Evolutionary conservation across 257 asterid genomes (phyloP).

Genomic region (Henckelia pumila): DNA sequence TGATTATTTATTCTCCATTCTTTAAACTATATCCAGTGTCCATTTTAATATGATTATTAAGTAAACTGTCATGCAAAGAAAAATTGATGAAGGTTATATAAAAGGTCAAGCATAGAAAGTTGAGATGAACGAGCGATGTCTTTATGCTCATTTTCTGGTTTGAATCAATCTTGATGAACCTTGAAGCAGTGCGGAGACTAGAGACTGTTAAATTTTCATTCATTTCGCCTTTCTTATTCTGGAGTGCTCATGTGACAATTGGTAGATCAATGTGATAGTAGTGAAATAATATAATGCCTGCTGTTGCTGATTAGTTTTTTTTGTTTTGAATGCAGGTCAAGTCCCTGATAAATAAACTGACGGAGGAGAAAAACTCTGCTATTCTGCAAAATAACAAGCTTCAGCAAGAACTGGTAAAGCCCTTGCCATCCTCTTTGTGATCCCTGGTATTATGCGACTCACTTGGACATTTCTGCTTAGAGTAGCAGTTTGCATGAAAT

Average conservation of each 20-base stretch:
- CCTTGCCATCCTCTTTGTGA: slow-evolving; percentile 10
- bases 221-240: not conserved
- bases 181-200: not conserved
- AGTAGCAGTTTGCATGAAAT: not conserved
- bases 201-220: not conserved
- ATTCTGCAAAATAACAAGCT: not conserved
- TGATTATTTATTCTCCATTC: no score
- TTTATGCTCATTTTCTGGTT: not conserved
- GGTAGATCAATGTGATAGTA: not conserved
- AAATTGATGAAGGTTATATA: not conserved
- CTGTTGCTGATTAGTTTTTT: not conserved
- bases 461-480: slow-evolving; percentile 1
- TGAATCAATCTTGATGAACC: not conserved
- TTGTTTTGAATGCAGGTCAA: not conserved
- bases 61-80: not conserved
- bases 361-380: not conserved
- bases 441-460: slow-evolving; percentile 8
- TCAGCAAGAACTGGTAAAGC: slow-evolving; percentile 43
- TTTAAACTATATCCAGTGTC: not conserved
- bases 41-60: not conserved
- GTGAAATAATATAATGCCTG: not conserved
- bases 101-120: not conserved
- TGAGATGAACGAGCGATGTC: not conserved
- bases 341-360: not conserved
- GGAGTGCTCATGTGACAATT: not conserved